Evolutionary conservation across 78 protist genomes (phyloP), one percentile per base, ranked within the genome.

Genomic region (Trichosphaerium sp.): DNA sequence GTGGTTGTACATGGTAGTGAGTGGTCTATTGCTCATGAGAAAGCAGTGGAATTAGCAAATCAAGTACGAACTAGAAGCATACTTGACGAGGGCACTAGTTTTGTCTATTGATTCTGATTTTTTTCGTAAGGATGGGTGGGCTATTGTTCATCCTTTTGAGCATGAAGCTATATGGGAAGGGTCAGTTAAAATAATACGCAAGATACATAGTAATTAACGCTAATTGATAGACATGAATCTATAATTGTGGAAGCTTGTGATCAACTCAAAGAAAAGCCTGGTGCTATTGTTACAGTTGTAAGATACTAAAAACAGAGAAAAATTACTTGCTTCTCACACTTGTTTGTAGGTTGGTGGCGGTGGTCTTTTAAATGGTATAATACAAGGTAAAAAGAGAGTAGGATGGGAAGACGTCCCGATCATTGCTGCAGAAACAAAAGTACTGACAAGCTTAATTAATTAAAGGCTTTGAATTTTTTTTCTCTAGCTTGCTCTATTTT

Each of bases 311-410:
- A n/a, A n/a, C n/a, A n/a, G n/a, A n/a, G n/a, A n/a, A n/a, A n/a
- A n/a, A n/a, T n/a, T n/a, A n/a, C n/a, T n/a, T n/a, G n/a, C n/a
- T n/a, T n/a, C n/a, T n/a, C n/a, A n/a, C n/a, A n/a, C n/a, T n/a
- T n/a, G n/a, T 8, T 64, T 61, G 28, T 63, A 73, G 18, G 80
- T 79, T 31, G 85, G 85, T 43, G 85, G 85, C 23, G 85, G 85
- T 37, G 85, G 85, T 18, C 55, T 79, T 14, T 23, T 74, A 11
- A 39, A 57, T 51, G 85, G 85, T 21, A n/a, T 79, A 28, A 8
- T 56, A 4, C 11, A 32, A 15, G 85, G 85, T 23, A 34, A 73
- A 15, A 52, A 66, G 11, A 39, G 71, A 39, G 67, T 54, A 23
- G 80, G 80, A 34, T 79, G 85, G 85, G 8, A 32, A 11, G 85